Conservation (phyloP, 225 moss, liverwort and hornwort genomes). For the Bryoerythrophyllum caledonicum region DNA sequence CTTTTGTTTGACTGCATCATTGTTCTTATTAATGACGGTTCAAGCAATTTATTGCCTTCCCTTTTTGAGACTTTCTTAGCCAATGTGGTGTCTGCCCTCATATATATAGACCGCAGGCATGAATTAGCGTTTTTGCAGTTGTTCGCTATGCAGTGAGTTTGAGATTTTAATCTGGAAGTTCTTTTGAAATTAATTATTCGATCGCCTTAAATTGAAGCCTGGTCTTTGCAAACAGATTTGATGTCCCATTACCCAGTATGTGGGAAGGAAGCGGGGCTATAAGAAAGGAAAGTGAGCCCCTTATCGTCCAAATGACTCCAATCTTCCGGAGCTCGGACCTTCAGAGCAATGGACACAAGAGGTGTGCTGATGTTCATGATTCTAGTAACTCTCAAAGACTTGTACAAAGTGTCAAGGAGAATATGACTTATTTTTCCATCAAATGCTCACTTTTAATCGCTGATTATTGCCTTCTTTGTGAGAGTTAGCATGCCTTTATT, state of each 20-base stretch:
- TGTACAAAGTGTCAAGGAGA: slow-evolving; percentile 6
- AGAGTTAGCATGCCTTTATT: slow-evolving; percentile 17
- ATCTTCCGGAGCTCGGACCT: slow-evolving; percentile 74
- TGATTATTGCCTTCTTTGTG: not conserved
- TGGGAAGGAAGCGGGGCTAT: slow-evolving; percentile 36
- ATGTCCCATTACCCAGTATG: slow-evolving; percentile 83
- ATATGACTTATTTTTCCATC: not conserved
- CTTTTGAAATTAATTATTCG: slow-evolving; percentile 5
- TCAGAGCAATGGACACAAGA: slow-evolving; percentile 80
- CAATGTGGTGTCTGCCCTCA: not conserved
- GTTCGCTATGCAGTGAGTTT: not conserved
- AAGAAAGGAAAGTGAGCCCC: slow-evolving; percentile 29
- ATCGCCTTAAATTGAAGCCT: slow-evolving; percentile 10
- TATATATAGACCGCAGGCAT: not conserved
- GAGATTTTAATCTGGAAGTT: slow-evolving; percentile 7
- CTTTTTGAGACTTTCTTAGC: not conserved
- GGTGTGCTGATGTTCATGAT: slow-evolving; percentile 44
- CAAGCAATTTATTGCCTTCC: not conserved
- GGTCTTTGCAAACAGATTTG: slow-evolving; percentile 57
- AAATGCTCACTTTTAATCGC: not conserved
- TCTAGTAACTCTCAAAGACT: not conserved
- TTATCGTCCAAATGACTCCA: slow-evolving; percentile 54
- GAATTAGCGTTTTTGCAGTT: not conserved
- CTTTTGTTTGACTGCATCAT: not conserved
- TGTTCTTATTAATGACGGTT: not conserved